Percentiles rank a stretch among this genome's conserved stretches.
Evolutionary conservation across 805 yeast genomes (phyloP).

Genomic region (Metschnikowia borealis): DNA sequence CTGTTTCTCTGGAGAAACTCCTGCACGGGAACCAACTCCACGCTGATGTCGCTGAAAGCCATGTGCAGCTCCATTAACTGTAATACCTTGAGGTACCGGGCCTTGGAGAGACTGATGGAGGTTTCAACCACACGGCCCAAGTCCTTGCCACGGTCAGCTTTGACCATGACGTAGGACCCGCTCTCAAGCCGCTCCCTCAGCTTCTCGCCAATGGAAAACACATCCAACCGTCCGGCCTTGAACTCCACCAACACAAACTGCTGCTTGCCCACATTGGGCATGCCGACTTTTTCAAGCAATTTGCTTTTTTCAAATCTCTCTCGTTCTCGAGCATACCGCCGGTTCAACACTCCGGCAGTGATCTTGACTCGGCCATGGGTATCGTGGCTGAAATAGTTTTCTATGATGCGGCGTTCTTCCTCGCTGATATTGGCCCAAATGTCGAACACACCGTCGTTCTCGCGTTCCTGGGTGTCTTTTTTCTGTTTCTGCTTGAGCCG

Average conservation of each 20-base stretch:
- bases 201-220: slow-evolving; percentile 46
- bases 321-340: slow-evolving; percentile 15
- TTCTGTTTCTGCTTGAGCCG: slow-evolving; percentile 1
- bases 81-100: slow-evolving; percentile 58
- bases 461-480: neutral
- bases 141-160: slow-evolving; percentile 80
- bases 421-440: neutral
- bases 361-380: slow-evolving; percentile 38
- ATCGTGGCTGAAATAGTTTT: slow-evolving; percentile 35
- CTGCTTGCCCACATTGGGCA: neutral
- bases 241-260: slow-evolving; percentile 49
- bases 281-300: neutral
- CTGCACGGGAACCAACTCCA: slow-evolving; percentile 18
- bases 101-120: slow-evolving; percentile 60
- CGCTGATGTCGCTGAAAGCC: slow-evolving; percentile 41
- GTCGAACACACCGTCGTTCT: neutral
- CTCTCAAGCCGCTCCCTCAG: slow-evolving; percentile 31
- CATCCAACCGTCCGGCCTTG: slow-evolving; percentile 77
- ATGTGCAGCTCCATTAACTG: slow-evolving; percentile 72
- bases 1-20: slow-evolving; percentile 1
- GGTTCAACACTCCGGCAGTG: slow-evolving; percentile 25
- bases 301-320: neutral
- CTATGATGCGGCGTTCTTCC: neutral
- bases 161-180: slow-evolving; percentile 75
- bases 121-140: slow-evolving; percentile 62